Percentiles rank a stretch among this genome's conserved stretches.
These are phyloP conservation scores for Gardenia jasminoides DNA, from an alignment of 257 asterid species.

Conservation along the genomic window DNA sequence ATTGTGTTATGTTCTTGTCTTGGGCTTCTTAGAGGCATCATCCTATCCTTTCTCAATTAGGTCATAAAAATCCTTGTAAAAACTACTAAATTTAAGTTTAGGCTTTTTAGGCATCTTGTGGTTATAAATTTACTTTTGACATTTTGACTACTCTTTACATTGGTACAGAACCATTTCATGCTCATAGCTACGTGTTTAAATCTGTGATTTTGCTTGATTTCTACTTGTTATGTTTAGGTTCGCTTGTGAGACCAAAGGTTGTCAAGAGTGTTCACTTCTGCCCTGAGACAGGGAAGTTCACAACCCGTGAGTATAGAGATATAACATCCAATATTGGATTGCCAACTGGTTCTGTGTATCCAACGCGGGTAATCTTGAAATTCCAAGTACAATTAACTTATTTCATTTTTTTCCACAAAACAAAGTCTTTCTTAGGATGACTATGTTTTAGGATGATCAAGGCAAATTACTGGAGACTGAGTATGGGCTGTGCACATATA, in stretches of 20 bases:
- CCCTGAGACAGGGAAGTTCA: slow-evolving; percentile 69
- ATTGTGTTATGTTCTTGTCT: not conserved
- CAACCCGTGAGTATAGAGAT: slow-evolving; percentile 82
- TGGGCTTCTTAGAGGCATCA: no score
- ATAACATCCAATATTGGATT: slow-evolving; percentile 87
- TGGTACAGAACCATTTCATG: not conserved
- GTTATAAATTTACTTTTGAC: not conserved
- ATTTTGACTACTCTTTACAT: not conserved
- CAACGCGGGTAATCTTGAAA: slow-evolving; percentile 67
- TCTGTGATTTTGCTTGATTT: slow-evolving; percentile 14
- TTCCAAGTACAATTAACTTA: slow-evolving; percentile 9
- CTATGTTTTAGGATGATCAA: slow-evolving; percentile 63
- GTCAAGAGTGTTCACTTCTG: slow-evolving; percentile 96
- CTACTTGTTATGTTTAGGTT: slow-evolving; percentile 44
- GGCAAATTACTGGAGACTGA: slow-evolving; percentile 92
- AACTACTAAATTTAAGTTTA: not conserved
- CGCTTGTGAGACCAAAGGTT: slow-evolving; percentile 99
- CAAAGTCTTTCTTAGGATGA: slow-evolving; percentile 12
- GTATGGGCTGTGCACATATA: slow-evolving; percentile 78
- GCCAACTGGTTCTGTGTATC: slow-evolving; percentile 97
- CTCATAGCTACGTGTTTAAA: not conserved
- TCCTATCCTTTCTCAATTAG: not conserved
- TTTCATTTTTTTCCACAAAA: slow-evolving; percentile 1
- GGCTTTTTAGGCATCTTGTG: not conserved
- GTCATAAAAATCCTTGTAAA: not conserved